Evolutionary conservation across 2,329 filamentous ascomycete genomes (phyloP).

Genomic region (Exophiala sp.): DNA sequence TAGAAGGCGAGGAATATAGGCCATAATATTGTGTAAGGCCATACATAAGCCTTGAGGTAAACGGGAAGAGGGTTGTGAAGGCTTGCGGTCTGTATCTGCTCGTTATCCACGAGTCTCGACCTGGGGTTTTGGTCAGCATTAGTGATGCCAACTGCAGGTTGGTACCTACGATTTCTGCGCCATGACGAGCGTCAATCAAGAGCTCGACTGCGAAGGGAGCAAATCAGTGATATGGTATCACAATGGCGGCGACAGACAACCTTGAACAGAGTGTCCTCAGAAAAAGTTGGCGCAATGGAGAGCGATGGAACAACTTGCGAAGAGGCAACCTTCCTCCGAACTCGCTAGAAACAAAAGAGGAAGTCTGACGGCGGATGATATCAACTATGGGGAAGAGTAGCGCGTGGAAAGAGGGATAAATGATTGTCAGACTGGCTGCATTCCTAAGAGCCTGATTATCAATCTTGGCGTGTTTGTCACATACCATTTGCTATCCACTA

Average conservation of each 20-base stretch:
- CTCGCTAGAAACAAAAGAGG: neutral
- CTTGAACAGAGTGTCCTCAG: conserved; percentile 22
- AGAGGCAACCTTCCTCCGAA: neutral
- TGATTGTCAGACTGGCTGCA: neutral
- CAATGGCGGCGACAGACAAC: conserved; percentile 7
- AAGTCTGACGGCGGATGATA: neutral
- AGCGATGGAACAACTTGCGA: neutral
- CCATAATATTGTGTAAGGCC: conserved; percentile 90
- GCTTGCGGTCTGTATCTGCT: conserved; percentile 80
- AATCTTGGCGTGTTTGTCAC: conserved; percentile 11
- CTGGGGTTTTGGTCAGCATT: conserved; percentile 11
- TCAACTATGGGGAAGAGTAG: no score
- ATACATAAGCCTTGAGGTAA: conserved; percentile 79
- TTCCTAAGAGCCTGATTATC: neutral
- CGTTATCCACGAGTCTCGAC: conserved; percentile 69
- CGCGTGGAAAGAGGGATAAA: no score
- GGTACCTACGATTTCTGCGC: conserved; percentile 20
- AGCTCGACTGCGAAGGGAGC: conserved; percentile 20
- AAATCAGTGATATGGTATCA: conserved; percentile 5
- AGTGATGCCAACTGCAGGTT: neutral
- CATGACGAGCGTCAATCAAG: conserved; percentile 30
- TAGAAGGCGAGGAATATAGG: conserved; percentile 86
- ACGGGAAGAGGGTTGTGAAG: conserved; percentile 80
- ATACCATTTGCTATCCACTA: neutral
- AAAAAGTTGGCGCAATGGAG: conserved; percentile 14